Percentiles rank a stretch among this genome's conserved stretches.
Evolutionary conservation across 139 green algal genomes (phyloP).

Genomic region (Micractinium conductrix): DNA sequence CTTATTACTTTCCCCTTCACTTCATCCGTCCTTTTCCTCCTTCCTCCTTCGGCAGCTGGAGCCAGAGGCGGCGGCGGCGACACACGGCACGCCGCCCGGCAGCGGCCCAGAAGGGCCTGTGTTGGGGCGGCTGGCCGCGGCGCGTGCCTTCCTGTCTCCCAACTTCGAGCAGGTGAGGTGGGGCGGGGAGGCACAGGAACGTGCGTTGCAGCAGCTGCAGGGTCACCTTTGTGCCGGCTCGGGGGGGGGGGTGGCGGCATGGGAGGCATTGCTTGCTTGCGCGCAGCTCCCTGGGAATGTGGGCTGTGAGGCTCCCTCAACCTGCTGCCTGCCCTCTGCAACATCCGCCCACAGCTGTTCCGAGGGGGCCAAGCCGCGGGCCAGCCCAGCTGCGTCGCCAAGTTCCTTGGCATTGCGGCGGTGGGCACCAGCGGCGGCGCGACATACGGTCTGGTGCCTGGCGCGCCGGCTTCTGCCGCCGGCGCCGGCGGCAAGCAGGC

Average conservation of each 20-base stretch:
- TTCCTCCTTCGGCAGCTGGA: slow-evolving; percentile 16
- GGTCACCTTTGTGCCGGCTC: too few relatives aligned
- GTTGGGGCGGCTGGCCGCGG: slow-evolving; percentile 15
- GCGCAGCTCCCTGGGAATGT: not conserved
- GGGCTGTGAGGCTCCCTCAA: too few relatives aligned
- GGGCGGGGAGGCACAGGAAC: too few relatives aligned
- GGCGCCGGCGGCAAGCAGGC: slow-evolving; percentile 11
- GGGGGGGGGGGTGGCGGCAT: too few relatives aligned
- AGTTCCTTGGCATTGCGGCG: slow-evolving; percentile 39
- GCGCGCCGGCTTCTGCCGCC: not conserved
- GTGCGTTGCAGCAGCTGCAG: too few relatives aligned
- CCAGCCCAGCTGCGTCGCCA: slow-evolving; percentile 14
- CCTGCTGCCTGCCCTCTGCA: not conserved
- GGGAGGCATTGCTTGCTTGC: not conserved
- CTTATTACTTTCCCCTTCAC: too few relatives aligned
- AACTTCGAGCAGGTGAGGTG: slow-evolving; percentile 23
- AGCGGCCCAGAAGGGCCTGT: not conserved
- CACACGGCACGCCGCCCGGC: too few relatives aligned
- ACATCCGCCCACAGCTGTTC: slow-evolving; percentile 10
- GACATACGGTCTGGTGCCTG: slow-evolving; percentile 30
- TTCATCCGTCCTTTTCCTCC: too few relatives aligned
- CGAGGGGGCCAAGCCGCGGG: not conserved
- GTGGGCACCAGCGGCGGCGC: slow-evolving; percentile 34
- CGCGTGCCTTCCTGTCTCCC: slow-evolving; percentile 42
- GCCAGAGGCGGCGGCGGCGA: not conserved